Evolutionary conservation across 495 filamentous ascomycete genomes (phyloP).

Genomic region (Aspergillus sclerotiicarbonarius): DNA sequence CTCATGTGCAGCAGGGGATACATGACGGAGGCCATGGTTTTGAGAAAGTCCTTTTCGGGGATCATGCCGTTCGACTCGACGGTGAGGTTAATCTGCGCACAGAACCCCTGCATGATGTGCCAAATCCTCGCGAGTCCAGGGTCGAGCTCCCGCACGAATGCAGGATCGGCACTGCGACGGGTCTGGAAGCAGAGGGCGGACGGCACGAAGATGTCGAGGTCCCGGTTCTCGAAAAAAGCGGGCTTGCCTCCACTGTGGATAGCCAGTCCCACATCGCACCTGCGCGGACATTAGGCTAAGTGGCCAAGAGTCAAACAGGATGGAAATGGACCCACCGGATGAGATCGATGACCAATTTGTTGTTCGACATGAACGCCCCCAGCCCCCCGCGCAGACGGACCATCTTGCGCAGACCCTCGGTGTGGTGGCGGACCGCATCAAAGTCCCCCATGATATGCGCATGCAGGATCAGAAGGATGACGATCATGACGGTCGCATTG

Average conservation of each 20-base stretch:
- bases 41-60: conserved; percentile 25
- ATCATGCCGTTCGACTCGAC: conserved; percentile 20
- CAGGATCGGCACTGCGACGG: not conserved
- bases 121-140: conserved; percentile 18
- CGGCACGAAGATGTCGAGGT: not conserved
- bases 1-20: conserved; percentile 40
- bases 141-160: not conserved
- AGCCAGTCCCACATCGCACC: not conserved
- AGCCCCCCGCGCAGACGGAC: conserved; percentile 37
- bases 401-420: conserved; percentile 33
- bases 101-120: conserved; percentile 35
- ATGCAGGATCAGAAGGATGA: conserved; percentile 28
- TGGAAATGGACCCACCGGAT: conserved; percentile 12
- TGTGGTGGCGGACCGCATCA: conserved; percentile 28
- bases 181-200: not conserved
- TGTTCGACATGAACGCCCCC: not conserved
- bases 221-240: not conserved
- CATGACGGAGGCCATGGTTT: conserved; percentile 39
- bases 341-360: not conserved
- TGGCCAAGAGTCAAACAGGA: conserved; percentile 12
- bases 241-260: not conserved
- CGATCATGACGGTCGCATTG: conserved; percentile 32
- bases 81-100: conserved; percentile 33
- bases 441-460: conserved; percentile 27
- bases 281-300: not conserved